These are phyloP conservation scores for Coniochaeta sp. DNA, from an alignment of 2,329 filamentous ascomycete genomes.

Conservation along the genomic window DNA sequence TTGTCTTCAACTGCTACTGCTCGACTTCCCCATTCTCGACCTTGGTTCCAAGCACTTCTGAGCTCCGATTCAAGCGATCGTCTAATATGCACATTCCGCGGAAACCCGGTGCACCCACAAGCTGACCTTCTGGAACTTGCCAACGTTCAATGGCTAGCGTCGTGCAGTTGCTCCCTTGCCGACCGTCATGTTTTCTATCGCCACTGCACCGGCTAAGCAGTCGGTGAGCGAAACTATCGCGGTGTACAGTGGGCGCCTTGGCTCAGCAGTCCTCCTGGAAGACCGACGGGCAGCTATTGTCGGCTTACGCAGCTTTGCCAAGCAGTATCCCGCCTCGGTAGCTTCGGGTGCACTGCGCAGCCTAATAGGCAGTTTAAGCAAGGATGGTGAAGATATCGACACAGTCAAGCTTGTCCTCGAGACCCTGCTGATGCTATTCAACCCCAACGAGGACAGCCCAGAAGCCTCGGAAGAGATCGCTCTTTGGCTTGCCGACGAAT, in stretches of 20 bases:
- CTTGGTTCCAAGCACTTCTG: no score
- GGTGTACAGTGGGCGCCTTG: slow-evolving; percentile 77
- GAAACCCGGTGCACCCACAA: no score
- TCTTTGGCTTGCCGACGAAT: slow-evolving; percentile 94
- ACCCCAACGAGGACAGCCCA: slow-evolving; percentile 61
- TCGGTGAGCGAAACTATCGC: slow-evolving; percentile 92
- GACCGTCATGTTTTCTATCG: slow-evolving; percentile 52
- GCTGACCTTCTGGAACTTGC: not conserved
- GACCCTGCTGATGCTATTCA: slow-evolving; percentile 90
- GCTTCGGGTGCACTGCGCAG: slow-evolving; percentile 87
- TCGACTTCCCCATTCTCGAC: no score
- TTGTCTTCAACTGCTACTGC: not conserved
- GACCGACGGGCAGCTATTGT: slow-evolving; percentile 90
- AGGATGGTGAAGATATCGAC: slow-evolving; percentile 90
- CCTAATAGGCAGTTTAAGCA: slow-evolving; percentile 75
- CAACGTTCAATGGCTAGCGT: slow-evolving; percentile 18
- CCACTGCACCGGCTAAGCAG: slow-evolving; percentile 82
- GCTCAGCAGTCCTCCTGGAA: slow-evolving; percentile 85
- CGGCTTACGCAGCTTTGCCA: slow-evolving; percentile 89
- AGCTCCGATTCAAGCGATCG: no score
- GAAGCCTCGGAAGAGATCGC: slow-evolving; percentile 96
- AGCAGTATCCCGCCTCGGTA: slow-evolving; percentile 92
- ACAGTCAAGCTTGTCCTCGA: slow-evolving; percentile 93
- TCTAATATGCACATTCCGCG: not conserved
- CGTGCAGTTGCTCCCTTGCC: slow-evolving; percentile 14